Evolutionary conservation across 805 yeast species (phyloP), one percentile per base, ranked within the genome.

Genomic region (Metschnikowia corniflorae): DNA sequence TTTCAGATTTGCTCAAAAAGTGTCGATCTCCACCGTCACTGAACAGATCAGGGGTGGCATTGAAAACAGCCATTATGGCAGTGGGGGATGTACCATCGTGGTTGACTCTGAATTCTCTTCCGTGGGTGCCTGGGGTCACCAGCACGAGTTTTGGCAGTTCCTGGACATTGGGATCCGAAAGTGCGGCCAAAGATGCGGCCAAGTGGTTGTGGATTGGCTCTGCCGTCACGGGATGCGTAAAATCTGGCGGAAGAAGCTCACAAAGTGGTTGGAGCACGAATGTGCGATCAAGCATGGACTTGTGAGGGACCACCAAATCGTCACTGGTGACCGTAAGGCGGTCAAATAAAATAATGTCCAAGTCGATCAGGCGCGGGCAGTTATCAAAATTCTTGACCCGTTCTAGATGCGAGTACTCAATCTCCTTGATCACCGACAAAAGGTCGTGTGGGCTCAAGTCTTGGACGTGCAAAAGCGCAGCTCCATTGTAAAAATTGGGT

Each of bases 21-120:
- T 27, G 47, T 26, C 49, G 43, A 13, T 54, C 53, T 1, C 93
- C 87, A 2, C 96, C 97, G 59, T 93, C 98, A 29, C 95, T 85
- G 56, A 93, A 93, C 2, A 96, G 88, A 59, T 93, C 97, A 0
- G 97, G 96, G 0, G 98, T 93, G 15, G 83, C 73, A 52, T 93
- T 93, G 45, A 93, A 60, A 31, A 93, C 81, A 1, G 87, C 93
- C 98, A 93, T 93, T 29, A 88, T 55, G 34, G 70, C 61, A 0
- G 97, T 86, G n/a, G 62, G 63, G 6, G 67, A 55, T 4, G 64
- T 58, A 28, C 69, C 60, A 14, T 62, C 56, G 16, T 72, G 65
- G 50, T 79, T 82, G 47, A 73, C 71, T 22, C 58, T 57, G 29
- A 47, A 34, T 6, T 31, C 10, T 19, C 46, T 29, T 7, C 49